Evolutionary conservation across 2,329 filamentous ascomycete species (phyloP).

Genomic region (Tolypocladium endophyticum): DNA sequence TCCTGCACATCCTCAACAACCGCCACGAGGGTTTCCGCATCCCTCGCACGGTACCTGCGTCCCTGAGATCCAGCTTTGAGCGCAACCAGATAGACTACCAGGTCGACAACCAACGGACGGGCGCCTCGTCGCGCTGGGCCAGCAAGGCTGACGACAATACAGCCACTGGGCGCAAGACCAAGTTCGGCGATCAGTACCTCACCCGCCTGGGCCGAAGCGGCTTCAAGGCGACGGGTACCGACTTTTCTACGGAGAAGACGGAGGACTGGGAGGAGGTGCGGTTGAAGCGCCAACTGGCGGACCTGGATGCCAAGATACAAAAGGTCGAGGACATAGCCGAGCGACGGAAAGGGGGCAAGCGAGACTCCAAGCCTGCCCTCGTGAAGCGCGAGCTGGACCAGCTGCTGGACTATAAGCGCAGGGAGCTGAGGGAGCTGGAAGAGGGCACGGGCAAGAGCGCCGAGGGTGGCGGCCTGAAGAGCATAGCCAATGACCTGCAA

Average conservation of each 20-base stretch:
- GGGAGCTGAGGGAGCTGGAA: constrained; percentile 65
- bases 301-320: constrained; percentile 79
- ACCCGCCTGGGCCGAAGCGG: constrained; percentile 76
- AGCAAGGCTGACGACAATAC: constrained; percentile 70
- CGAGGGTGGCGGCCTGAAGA: constrained; percentile 62
- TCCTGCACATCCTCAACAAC: constrained; percentile 93
- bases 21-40: constrained; percentile 92
- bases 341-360: constrained; percentile 49
- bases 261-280: constrained; percentile 98
- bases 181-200: constrained; percentile 95
- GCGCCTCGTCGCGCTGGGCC: constrained; percentile 66
- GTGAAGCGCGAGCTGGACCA: constrained; percentile 93
- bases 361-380: constrained; percentile 75
- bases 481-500: constrained; percentile 73
- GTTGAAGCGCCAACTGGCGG: constrained; percentile 81
- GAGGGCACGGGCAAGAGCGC: constrained; percentile 58
- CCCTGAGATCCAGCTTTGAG: constrained; percentile 85
- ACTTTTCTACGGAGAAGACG: constrained; percentile 75
- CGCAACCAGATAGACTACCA: constrained; percentile 96
- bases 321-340: constrained; percentile 68
- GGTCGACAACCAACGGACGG: constrained; percentile 60
- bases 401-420: constrained; percentile 87
- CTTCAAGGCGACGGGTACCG: constrained; percentile 76
- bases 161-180: constrained; percentile 79
- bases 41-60: constrained; percentile 81